Evolutionary conservation across 2,329 filamentous ascomycete species (phyloP).

Genomic region (Mollisiaceae sp.): DNA sequence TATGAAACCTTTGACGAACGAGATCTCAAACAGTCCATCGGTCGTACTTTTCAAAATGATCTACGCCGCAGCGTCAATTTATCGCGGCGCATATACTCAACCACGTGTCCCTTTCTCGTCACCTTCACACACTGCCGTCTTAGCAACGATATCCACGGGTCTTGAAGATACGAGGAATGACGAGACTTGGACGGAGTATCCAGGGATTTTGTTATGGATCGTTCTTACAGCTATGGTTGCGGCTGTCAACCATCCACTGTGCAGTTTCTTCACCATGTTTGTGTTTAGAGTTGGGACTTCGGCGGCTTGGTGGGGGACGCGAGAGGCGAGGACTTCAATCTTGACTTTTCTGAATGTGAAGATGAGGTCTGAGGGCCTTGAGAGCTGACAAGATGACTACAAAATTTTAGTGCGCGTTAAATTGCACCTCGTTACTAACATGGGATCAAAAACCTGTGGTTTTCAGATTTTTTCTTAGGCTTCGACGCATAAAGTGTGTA

Average conservation of each 20-base stretch:
- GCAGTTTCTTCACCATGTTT: slow-evolving; percentile 14
- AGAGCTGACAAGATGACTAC: not conserved
- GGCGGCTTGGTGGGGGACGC: slow-evolving; percentile 4
- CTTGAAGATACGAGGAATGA: slow-evolving; percentile 1
- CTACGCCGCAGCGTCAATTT: slow-evolving; percentile 3
- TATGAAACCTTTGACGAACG: not conserved
- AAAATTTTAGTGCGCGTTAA: too few relatives aligned
- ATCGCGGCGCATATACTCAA: not conserved
- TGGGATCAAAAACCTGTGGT: too few relatives aligned
- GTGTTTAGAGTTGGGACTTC: slow-evolving; percentile 13
- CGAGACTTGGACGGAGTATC: slow-evolving; percentile 9
- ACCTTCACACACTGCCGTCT: not conserved
- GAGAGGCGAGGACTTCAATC: slow-evolving; percentile 4
- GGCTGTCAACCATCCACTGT: not conserved
- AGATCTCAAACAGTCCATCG: not conserved
- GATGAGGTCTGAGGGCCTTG: not conserved
- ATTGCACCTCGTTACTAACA: too few relatives aligned
- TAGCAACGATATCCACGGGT: not conserved
- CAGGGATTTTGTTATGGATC: slow-evolving; percentile 14
- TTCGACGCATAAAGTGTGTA: too few relatives aligned
- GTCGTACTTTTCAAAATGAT: not conserved
- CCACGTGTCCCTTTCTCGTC: not conserved
- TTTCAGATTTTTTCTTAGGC: too few relatives aligned
- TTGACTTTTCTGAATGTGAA: slow-evolving; percentile 15
- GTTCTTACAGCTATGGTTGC: slow-evolving; percentile 5